phyloP scores from a whole-genome alignment of 495 filamentous ascomycete genomes.

The Cercophora samala region DNA sequence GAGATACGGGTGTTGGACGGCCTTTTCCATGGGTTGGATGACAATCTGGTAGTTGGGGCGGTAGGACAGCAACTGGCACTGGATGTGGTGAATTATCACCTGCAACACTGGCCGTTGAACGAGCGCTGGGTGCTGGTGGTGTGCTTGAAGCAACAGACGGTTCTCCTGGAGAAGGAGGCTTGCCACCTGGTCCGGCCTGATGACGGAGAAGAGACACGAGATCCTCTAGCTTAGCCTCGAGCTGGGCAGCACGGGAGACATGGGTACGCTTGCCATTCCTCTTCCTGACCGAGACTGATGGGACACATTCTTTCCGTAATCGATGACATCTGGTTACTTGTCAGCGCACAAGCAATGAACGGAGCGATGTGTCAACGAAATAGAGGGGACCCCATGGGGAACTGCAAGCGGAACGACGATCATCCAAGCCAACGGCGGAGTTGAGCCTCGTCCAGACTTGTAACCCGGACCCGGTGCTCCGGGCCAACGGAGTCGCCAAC shows the following conservation, averaged over 20 bases:
- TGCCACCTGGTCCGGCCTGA: conserved; percentile 25
- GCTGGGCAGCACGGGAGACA: conserved; percentile 39
- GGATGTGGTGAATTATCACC: not conserved
- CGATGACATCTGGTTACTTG: conserved; percentile 34
- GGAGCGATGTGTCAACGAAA: not conserved
- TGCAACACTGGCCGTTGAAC: not conserved
- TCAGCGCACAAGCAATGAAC: conserved; percentile 6
- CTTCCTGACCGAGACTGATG: conserved; percentile 40
- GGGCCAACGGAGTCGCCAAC: conserved; percentile 7
- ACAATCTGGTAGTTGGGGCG: conserved; percentile 1
- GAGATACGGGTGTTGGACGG: conserved; percentile 5
- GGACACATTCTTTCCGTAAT: conserved; percentile 40
- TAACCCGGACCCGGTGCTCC: conserved; percentile 4
- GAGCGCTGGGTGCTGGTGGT: not conserved
- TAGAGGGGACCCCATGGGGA: not conserved
- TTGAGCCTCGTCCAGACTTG: conserved; percentile 9
- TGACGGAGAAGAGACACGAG: conserved; percentile 42
- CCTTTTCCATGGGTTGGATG: conserved; percentile 5
- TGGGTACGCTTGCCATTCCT: conserved; percentile 30
- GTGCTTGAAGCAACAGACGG: not conserved
- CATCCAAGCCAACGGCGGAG: conserved; percentile 2
- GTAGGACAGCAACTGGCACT: not conserved
- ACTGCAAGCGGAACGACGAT: not conserved
- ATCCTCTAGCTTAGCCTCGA: conserved; percentile 47
- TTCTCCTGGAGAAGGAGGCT: conserved; percentile 3